A percentile compares a stretch with the other conserved stretches of the same genome.
Evolutionary conservation across 768 basidiomycete species (phyloP).

Genomic region (Tricholoma saponaceum): DNA sequence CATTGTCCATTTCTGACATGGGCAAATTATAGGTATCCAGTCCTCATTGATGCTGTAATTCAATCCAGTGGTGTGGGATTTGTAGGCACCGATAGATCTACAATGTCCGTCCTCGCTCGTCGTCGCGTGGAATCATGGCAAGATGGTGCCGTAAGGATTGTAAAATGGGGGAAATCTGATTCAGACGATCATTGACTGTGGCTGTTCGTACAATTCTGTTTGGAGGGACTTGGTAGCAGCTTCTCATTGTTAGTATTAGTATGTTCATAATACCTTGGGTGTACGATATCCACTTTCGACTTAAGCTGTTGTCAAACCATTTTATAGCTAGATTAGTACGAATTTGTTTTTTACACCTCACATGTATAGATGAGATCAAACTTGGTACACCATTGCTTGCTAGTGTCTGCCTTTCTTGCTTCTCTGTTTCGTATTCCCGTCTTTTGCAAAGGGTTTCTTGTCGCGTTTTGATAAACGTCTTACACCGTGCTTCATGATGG

Average conservation of each 20-base stretch:
- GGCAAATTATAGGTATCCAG: conserved; percentile 50
- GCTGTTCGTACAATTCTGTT: neutral
- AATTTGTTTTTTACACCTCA: neutral
- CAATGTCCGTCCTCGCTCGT: conserved; percentile 64
- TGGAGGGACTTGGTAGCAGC: conserved; percentile 1
- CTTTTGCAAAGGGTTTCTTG: conserved; percentile 5
- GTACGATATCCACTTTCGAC: neutral
- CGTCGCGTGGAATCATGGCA: conserved; percentile 69
- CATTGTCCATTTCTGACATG: neutral
- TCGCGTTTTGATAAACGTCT: conserved; percentile 24
- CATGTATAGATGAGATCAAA: neutral
- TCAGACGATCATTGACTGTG: conserved; percentile 51
- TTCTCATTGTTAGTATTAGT: neutral
- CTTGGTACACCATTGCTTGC: neutral
- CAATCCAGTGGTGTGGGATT: conserved; percentile 67
- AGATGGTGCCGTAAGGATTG: conserved; percentile 44
- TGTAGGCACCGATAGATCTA: conserved; percentile 68
- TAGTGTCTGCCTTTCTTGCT: neutral
- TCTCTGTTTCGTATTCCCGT: neutral
- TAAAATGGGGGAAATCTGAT: conserved; percentile 55
- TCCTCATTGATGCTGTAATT: conserved; percentile 70
- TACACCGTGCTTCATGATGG: conserved; percentile 27
- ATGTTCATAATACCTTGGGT: neutral
- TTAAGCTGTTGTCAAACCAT: neutral
- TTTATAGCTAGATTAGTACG: neutral